Percentiles rank a stretch among this genome's conserved stretches.
phyloP scores from a whole-genome alignment of 2,329 filamentous ascomycete genomes.

The Clonostachys rosea region DNA sequence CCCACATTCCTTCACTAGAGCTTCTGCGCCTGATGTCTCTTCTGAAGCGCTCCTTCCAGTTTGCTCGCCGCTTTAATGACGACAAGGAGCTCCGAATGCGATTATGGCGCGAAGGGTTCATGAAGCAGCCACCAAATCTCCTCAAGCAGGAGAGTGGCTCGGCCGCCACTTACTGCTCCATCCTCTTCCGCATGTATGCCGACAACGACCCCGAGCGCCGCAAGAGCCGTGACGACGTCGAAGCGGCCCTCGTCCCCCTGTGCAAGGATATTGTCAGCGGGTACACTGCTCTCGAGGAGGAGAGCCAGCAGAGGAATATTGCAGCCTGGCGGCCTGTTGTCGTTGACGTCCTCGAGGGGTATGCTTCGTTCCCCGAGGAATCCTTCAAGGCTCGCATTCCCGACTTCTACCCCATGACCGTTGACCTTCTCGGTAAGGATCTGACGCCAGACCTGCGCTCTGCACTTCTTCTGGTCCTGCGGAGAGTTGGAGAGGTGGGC shows the following conservation, averaged over 20 bases:
- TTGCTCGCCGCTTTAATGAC: constrained; percentile 95
- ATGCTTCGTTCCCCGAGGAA: constrained; percentile 73
- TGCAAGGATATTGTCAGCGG: constrained; percentile 90
- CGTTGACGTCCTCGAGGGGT: constrained; percentile 93
- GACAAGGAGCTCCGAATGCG: constrained; percentile 94
- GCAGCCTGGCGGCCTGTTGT: constrained; percentile 96
- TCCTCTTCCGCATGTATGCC: constrained; percentile 95
- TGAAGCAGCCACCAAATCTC: constrained; percentile 97
- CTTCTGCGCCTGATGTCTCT: constrained; percentile 89
- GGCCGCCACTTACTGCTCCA: constrained; percentile 91
- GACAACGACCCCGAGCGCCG: constrained; percentile 81
- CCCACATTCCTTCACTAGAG: constrained; percentile 84
- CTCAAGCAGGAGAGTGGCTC: constrained; percentile 94
- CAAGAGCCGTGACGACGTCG: constrained; percentile 75
- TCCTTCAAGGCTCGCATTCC: constrained; percentile 77
- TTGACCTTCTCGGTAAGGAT: constrained; percentile 80
- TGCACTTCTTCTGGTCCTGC: constrained; percentile 72
- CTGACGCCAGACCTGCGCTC: constrained; percentile 73
- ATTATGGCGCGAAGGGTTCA: constrained; percentile 96
- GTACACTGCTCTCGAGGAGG: constrained; percentile 85
- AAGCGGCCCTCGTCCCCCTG: constrained; percentile 86
- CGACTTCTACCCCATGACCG: constrained; percentile 80
- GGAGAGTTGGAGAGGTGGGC: constrained; percentile 76
- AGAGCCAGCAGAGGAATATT: constrained; percentile 95
- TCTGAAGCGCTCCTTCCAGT: constrained; percentile 93